These are phyloP conservation scores for Colletotrichum zoysiae DNA, from an alignment of 2,329 filamentous ascomycete species.

Conservation along the genomic window DNA sequence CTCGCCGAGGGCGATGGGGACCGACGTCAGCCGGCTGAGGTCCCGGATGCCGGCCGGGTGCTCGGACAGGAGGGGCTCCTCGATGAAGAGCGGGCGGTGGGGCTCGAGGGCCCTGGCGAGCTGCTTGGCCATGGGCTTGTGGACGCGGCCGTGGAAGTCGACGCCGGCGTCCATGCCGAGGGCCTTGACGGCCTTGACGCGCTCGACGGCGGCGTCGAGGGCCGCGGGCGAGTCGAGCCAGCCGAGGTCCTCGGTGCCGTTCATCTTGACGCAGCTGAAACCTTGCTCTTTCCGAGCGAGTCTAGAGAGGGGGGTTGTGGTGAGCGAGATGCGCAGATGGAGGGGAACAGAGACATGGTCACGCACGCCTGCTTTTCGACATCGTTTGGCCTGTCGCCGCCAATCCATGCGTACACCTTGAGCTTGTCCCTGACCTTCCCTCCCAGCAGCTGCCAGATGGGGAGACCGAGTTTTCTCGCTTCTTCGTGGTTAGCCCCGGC, in stretches of 20 bases:
- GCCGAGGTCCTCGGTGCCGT: conserved; percentile 79
- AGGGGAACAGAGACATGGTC: neutral
- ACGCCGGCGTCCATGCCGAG: conserved; percentile 79
- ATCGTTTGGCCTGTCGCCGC: conserved; percentile 77
- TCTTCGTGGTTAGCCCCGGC: neutral
- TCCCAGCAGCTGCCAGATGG: conserved; percentile 79
- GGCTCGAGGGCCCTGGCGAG: conserved; percentile 76
- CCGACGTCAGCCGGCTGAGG: conserved; percentile 64
- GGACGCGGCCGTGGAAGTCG: conserved; percentile 82
- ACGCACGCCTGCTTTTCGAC: conserved; percentile 72
- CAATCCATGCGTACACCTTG: conserved; percentile 84
- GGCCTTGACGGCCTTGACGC: conserved; percentile 76
- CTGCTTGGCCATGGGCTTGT: conserved; percentile 86
- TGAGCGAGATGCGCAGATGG: neutral
- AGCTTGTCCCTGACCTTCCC: conserved; percentile 79
- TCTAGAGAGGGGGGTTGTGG: conserved; percentile 48
- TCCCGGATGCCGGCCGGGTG: conserved; percentile 75
- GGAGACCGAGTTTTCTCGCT: conserved; percentile 68
- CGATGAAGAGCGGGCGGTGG: conserved; percentile 79
- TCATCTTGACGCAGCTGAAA: conserved; percentile 81
- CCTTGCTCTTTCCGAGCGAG: conserved; percentile 70
- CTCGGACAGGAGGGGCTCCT: conserved; percentile 78
- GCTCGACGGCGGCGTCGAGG: conserved; percentile 73
- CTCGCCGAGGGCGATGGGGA: conserved; percentile 80
- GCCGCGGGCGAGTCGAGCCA: conserved; percentile 80